Evolutionary conservation across 208 protist genomes (phyloP).

Genomic region (Trichomonas vaginalis): DNA sequence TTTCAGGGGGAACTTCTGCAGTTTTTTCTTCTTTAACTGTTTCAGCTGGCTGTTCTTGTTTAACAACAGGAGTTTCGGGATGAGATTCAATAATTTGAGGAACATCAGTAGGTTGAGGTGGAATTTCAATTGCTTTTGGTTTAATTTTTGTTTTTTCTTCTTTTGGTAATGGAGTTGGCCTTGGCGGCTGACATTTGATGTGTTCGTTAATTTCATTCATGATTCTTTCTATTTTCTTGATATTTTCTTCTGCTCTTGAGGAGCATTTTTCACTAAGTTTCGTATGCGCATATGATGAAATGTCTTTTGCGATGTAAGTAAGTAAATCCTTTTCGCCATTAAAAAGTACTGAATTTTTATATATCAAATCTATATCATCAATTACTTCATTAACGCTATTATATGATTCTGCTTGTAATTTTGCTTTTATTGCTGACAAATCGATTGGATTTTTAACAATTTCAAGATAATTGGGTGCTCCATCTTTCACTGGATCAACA

Average conservation of each 20-base stretch:
- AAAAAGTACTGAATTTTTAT: neutral
- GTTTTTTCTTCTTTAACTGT: neutral
- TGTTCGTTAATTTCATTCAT: neutral
- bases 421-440: neutral
- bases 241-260: neutral
- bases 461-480: neutral
- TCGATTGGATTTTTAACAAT: conserved; percentile 15
- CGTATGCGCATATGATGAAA: neutral
- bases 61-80: neutral
- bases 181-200: neutral
- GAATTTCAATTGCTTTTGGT: neutral
- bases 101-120: neutral
- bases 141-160: neutral
- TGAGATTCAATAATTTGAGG: neutral
- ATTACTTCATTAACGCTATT: neutral
- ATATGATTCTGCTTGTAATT: neutral
- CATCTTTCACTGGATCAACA: neutral
- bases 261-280: neutral
- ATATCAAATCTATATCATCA: neutral
- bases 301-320: neutral
- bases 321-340: neutral
- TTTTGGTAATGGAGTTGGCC: neutral
- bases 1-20: neutral
- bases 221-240: neutral
- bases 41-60: neutral